Base-by-base conservation (phyloP, 352 stramenopile genomes). In the Phytophthora citricola region DNA sequence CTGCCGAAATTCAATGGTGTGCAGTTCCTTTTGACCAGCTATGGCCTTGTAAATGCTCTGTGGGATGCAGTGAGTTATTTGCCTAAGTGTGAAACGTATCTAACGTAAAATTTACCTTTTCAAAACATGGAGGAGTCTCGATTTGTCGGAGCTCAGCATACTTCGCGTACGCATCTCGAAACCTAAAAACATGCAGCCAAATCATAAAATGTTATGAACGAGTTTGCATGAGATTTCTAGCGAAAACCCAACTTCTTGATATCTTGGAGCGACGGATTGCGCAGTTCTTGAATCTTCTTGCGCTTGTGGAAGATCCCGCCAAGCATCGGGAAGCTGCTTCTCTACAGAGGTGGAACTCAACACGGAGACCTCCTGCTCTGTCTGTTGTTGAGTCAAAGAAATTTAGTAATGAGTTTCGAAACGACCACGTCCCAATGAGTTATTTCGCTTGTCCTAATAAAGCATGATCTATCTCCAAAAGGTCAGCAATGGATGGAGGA, bases 31-130 rank as follows among this genome's bases (percentile, higher is more conserved):
- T 55, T 94, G 87, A 15, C 84, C 84, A 36, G 87, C 92, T 44
- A 95, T 94, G 5, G 85, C 84, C 58, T 93, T 95, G 69, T 93
- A 94, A 49, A 95, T 84, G 48, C 81, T 92, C 85, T 94, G 12
- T n/a, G 15, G 29, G 2, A 66, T 17, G 17, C 2, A 27, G 9
- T 8, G 26, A 14, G 31, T 36, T 36, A 12, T 36, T 12, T 36
- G 31, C 31, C 3, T 3, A 4, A 12, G 10, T 36, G 31, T 11
- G 10, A 4, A 36, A 26, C 12, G 10, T 36, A 36, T 4, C 31
- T 12, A 36, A 20, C 38, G 38, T 22, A 4, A 22, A 34, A 7
- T 31, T 7, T 24, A 91, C 85, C 55, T 87, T 81, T 53, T 93
- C 85, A 45, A 93, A 83, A 29, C 85, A 91, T 12, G 83, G 69